A percentile compares a stretch with the other conserved stretches of the same genome.
These are phyloP conservation scores for Rhododendron simsii DNA, from an alignment of 148 eudicot genomes.

Conservation along the genomic window DNA sequence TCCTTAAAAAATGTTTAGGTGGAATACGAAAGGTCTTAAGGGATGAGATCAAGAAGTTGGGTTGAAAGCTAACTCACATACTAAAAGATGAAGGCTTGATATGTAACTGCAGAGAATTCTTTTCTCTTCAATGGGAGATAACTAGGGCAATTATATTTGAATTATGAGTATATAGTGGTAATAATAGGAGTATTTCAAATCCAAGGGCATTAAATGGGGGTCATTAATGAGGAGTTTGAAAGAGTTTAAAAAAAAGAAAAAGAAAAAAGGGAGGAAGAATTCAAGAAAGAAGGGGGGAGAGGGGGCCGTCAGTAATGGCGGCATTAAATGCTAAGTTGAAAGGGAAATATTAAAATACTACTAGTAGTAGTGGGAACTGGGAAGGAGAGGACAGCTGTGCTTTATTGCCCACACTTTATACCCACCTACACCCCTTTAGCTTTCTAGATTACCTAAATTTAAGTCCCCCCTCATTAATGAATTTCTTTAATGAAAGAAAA, in stretches of 20 bases:
- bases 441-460: background rate
- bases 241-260: background rate
- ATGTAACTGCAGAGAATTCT: background rate
- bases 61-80: background rate
- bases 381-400: background rate
- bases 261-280: background rate
- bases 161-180: background rate
- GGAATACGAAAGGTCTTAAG: background rate
- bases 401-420: background rate
- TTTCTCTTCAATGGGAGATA: background rate
- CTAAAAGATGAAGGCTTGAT: background rate
- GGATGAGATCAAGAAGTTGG: background rate
- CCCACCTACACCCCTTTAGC: background rate
- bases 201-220: background rate
- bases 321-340: background rate
- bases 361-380: background rate
- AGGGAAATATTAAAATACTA: background rate
- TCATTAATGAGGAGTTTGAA: background rate
- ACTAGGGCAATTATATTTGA: background rate
- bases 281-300: background rate
- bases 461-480: background rate
- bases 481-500: background rate
- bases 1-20: too few relatives aligned
- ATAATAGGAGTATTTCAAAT: background rate
- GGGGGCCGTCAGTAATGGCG: conserved; percentile 2